Percentiles rank a stretch among this genome's conserved stretches.
phyloP scores from a whole-genome alignment of 1,284 basidiomycete species.

The Schizophyllum amplum region DNA sequence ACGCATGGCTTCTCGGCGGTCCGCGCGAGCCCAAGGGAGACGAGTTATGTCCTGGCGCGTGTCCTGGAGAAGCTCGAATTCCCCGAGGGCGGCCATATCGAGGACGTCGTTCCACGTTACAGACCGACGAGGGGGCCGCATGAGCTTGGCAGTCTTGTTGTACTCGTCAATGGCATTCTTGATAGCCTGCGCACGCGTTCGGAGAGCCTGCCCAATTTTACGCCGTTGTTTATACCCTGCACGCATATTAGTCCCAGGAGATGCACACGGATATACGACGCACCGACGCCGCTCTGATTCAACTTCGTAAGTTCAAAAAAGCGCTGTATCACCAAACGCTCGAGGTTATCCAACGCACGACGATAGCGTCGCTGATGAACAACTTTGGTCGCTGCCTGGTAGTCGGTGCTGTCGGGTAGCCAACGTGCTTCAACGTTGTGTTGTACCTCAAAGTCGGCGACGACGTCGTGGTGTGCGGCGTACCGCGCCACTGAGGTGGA shows the following conservation, averaged over 20 bases:
- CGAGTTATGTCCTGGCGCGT: constrained; percentile 18
- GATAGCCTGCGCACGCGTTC: constrained; percentile 17
- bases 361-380: constrained; percentile 13
- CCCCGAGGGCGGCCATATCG: constrained; percentile 22
- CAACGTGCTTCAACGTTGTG: constrained; percentile 13
- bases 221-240: constrained; percentile 22
- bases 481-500: too few species aligned
- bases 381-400: constrained; percentile 2
- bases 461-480: too few species aligned
- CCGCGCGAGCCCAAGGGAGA: constrained; percentile 21
- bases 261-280: neutral
- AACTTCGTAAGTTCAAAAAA: constrained; percentile 19
- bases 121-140: constrained; percentile 13
- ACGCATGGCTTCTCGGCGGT: constrained; percentile 15
- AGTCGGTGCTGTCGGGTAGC: constrained; percentile 6
- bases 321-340: constrained; percentile 16
- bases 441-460: too few species aligned
- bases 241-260: neutral
- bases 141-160: constrained; percentile 17
- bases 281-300: constrained; percentile 14
- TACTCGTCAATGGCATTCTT: constrained; percentile 18
- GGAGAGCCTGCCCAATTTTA: constrained; percentile 20
- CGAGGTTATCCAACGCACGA: constrained; percentile 13
- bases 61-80: constrained; percentile 28
- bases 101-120: constrained; percentile 23